A percentile compares a stretch with the other conserved stretches of the same genome.
These are phyloP conservation scores for Thalia dealbata DNA, from an alignment of 176 grass and related monocot species.

Conservation along the genomic window DNA sequence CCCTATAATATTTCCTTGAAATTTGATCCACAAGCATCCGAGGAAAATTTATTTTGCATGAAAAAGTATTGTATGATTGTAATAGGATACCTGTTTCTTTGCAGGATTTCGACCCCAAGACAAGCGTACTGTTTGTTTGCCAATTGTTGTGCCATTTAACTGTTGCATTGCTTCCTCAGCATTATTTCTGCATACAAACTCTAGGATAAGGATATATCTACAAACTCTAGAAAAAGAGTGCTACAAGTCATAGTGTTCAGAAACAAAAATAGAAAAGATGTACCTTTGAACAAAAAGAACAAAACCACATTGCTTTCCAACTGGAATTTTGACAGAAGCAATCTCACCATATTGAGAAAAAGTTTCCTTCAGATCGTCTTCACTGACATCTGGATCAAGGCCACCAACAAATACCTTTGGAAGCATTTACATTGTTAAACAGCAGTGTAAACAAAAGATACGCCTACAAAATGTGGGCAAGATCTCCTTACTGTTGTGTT, in stretches of 20 bases:
- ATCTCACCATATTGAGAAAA: conserved; percentile 51
- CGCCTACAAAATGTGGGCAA: not conserved
- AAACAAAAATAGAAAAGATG: not conserved
- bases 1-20: not conserved
- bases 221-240: not conserved
- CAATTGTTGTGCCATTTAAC: conserved; percentile 18
- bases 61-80: not conserved
- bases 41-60: not conserved
- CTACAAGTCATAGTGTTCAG: not conserved
- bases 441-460: not conserved
- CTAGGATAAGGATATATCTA: not conserved
- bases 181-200: conserved; percentile 5
- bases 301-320: conserved; percentile 42
- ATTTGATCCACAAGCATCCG: not conserved
- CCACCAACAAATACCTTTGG: conserved; percentile 45
- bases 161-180: conserved; percentile 23
- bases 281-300: conserved; percentile 43
- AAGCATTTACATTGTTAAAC: not conserved
- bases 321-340: conserved; percentile 28
- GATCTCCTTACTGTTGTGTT: conserved; percentile 15
- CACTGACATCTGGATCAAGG: conserved; percentile 34
- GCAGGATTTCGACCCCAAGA: conserved; percentile 13
- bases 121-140: conserved; percentile 11
- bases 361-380: conserved; percentile 36
- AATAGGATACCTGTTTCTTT: conserved; percentile 9